These are phyloP conservation scores for Tuber umbilicatum DNA, from an alignment of 495 filamentous ascomycete genomes.

Conservation along the genomic window DNA sequence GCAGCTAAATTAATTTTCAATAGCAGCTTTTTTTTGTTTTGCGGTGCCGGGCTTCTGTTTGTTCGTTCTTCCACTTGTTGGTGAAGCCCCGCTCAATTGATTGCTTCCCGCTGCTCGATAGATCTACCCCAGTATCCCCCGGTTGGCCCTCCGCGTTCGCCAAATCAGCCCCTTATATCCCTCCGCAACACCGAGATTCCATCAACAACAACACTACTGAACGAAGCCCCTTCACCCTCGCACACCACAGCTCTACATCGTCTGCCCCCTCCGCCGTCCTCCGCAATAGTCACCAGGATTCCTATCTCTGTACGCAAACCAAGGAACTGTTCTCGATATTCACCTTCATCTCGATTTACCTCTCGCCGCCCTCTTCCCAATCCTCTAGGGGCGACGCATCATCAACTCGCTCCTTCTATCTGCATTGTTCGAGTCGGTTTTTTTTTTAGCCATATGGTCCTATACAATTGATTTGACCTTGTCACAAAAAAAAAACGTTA, in stretches of 20 bases:
- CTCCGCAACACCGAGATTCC: background rate
- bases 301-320: conserved; percentile 24
- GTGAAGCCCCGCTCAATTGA: conserved; percentile 5
- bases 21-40: conserved; percentile 28
- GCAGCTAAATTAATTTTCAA: conserved; percentile 26
- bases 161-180: conserved; percentile 4
- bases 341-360: conserved; percentile 26
- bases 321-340: conserved; percentile 21
- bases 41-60: conserved; percentile 15
- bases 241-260: background rate
- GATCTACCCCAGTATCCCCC: background rate
- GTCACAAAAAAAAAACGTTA: conserved; percentile 26
- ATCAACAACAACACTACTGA: background rate
- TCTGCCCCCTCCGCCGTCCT: conserved; percentile 5
- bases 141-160: conserved; percentile 3
- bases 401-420: conserved; percentile 14
- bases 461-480: conserved; percentile 26
- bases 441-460: conserved; percentile 21
- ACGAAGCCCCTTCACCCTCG: background rate
- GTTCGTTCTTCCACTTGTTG: conserved; percentile 13
- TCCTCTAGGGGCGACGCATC: conserved; percentile 1
- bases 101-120: background rate
- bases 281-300: conserved; percentile 16
- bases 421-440: conserved; percentile 18
- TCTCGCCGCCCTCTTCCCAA: conserved; percentile 20